A percentile compares a stretch with the other conserved stretches of the same genome.
Evolutionary conservation across 345 rosid species (phyloP).

Genomic region (Salix caprea): DNA sequence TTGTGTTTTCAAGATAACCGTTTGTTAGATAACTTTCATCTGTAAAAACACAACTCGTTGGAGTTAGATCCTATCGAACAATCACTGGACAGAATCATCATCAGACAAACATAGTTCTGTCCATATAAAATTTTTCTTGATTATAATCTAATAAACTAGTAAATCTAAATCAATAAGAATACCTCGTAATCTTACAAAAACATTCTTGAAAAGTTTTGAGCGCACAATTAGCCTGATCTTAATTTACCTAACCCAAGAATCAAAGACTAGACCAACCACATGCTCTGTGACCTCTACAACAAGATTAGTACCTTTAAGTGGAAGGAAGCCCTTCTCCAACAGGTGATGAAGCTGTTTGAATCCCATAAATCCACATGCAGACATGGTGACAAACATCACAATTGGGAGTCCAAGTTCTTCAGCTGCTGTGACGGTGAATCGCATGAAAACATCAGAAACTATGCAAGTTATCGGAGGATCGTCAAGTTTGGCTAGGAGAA

Average conservation of each 20-base stretch:
- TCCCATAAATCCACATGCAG: conserved; percentile 2
- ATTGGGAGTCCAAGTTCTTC: conserved; percentile 31
- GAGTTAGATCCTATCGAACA: too few relatives aligned
- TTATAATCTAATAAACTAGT: too few relatives aligned
- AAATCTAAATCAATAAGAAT: too few relatives aligned
- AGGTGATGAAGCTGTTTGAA: not conserved
- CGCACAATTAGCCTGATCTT: too few relatives aligned
- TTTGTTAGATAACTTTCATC: not conserved
- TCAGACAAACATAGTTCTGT: too few relatives aligned
- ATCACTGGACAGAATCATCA: too few relatives aligned
- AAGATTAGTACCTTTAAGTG: conserved; percentile 5
- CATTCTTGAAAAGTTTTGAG: too few relatives aligned
- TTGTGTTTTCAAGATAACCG: not conserved
- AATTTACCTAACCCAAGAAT: too few relatives aligned
- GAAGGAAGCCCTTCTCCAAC: not conserved
- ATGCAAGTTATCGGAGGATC: conserved; percentile 39
- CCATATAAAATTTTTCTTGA: too few relatives aligned
- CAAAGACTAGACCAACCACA: too few relatives aligned
- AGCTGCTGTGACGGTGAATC: conserved; percentile 40
- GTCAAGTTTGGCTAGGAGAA: conserved; percentile 31
- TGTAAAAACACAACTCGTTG: not conserved
- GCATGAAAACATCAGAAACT: conserved; percentile 41
- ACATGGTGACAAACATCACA: conserved; percentile 20
- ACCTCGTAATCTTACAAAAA: too few relatives aligned
- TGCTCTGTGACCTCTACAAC: too few relatives aligned